phyloP scores from a whole-genome alignment of 768 basidiomycete genomes.

The Hemileccinum rubropunctum region DNA sequence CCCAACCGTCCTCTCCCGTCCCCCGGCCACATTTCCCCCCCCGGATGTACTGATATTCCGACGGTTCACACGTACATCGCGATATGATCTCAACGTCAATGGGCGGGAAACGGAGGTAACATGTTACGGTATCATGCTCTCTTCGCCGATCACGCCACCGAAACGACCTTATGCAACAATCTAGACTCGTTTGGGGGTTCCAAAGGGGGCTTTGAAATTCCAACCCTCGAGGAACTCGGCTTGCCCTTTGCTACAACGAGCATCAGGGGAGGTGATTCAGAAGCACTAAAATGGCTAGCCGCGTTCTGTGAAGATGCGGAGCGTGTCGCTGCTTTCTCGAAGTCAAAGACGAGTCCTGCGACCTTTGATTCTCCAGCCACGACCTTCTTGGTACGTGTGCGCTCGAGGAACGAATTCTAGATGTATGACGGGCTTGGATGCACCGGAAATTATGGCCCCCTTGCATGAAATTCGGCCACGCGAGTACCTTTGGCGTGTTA shows the following conservation, averaged over 20 bases:
- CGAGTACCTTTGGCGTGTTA: conserved; percentile 15
- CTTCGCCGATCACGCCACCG: conserved; percentile 15
- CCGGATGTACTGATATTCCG: conserved; percentile 4
- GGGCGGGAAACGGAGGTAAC: conserved; percentile 16
- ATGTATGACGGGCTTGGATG: conserved; percentile 6
- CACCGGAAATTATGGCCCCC: conserved; percentile 22
- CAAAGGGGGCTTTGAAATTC: conserved; percentile 26
- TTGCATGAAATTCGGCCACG: conserved; percentile 21
- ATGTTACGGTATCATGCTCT: conserved; percentile 13
- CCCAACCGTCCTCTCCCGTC: conserved; percentile 6
- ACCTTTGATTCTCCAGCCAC: conserved; percentile 23
- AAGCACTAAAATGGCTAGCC: conserved; percentile 18
- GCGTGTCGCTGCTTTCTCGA: conserved; percentile 15
- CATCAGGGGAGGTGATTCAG: conserved; percentile 29
- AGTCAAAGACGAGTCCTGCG: conserved; percentile 10
- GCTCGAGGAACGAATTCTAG: conserved; percentile 8
- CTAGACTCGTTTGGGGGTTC: conserved; percentile 21
- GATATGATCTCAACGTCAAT: conserved; percentile 13
- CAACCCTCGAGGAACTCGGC: conserved; percentile 11
- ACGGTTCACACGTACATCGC: conserved; percentile 16
- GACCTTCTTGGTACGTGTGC: conserved; percentile 19
- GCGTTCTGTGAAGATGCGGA: conserved; percentile 16
- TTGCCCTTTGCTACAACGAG: conserved; percentile 25
- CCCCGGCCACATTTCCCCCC: conserved; percentile 3
- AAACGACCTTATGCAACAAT: conserved; percentile 7